Percentiles rank a stretch among this genome's conserved stretches.
Conservation (phyloP, 768 basidiomycete genomes). For the Pulveroboletus sp. region DNA sequence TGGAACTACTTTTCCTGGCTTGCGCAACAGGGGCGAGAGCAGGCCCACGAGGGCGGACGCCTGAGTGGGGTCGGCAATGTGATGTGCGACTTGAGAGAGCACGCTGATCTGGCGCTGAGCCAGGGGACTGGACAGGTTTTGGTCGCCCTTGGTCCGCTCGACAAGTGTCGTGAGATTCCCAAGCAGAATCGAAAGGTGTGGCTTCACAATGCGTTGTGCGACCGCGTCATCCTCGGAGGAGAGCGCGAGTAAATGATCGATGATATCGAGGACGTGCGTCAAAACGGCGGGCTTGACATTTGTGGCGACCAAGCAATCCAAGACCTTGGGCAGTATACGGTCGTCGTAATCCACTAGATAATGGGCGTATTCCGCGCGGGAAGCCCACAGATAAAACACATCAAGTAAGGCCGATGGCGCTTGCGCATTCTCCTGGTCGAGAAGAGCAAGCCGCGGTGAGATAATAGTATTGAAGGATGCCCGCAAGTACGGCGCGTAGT, state of each 20-base stretch:
- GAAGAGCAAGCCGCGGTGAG: conserved; percentile 68
- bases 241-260: conserved; percentile 61
- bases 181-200: conserved; percentile 67
- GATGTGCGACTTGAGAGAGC: conserved; percentile 73
- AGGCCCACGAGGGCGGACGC: conserved; percentile 68
- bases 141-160: conserved; percentile 50
- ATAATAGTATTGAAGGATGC: conserved; percentile 68
- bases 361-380: conserved; percentile 47
- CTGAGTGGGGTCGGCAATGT: conserved; percentile 64
- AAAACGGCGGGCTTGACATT: conserved; percentile 87
- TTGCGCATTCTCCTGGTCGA: conserved; percentile 87
- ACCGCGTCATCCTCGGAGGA: conserved; percentile 48
- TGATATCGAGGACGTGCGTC: conserved; percentile 76
- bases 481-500: conserved; percentile 68
- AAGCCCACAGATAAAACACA: conserved; percentile 75
- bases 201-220: conserved; percentile 54
- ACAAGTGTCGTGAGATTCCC: conserved; percentile 66
- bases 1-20: conserved; percentile 66
- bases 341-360: conserved; percentile 69
- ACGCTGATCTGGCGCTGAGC: conserved; percentile 80
- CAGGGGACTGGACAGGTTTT: conserved; percentile 53
- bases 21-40: conserved; percentile 76
- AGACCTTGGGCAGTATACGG: conserved; percentile 68
- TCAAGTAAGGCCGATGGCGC: conserved; percentile 86
- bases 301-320: conserved; percentile 72